phyloP scores from a whole-genome alignment of 257 asterid species.

The Solanum okadae region DNA sequence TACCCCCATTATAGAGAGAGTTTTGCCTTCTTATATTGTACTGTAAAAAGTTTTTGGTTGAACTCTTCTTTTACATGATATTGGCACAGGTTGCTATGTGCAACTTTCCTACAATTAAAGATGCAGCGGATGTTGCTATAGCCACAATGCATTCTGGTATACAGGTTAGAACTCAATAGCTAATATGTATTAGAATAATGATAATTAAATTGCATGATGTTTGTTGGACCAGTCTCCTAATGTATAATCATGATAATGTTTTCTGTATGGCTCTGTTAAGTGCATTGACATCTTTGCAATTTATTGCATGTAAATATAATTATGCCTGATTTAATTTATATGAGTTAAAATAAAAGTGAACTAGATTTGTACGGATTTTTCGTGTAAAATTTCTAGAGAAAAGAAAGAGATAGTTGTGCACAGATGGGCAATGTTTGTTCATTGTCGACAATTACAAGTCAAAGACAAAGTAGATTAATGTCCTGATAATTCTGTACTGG shows the following conservation, averaged over 20 bases:
- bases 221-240: neutral
- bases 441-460: neutral
- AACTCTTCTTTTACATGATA: neutral
- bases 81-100: constrained; percentile 84
- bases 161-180: constrained; percentile 45
- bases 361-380: neutral
- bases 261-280: neutral
- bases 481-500: neutral
- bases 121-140: constrained; percentile 98
- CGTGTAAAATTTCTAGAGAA: neutral
- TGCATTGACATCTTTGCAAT: neutral
- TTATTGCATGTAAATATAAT: neutral
- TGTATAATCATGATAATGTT: neutral
- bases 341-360: neutral
- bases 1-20: neutral
- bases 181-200: neutral
- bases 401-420: neutral
- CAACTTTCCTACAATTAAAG: constrained; percentile 87
- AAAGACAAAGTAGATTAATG: neutral
- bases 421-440: neutral
- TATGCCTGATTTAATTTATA: neutral
- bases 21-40: neutral
- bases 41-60: neutral
- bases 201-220: neutral
- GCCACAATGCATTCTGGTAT: constrained; percentile 86